phyloP scores from a whole-genome alignment of 2,329 filamentous ascomycete species.

The Monosporascus sp. region DNA sequence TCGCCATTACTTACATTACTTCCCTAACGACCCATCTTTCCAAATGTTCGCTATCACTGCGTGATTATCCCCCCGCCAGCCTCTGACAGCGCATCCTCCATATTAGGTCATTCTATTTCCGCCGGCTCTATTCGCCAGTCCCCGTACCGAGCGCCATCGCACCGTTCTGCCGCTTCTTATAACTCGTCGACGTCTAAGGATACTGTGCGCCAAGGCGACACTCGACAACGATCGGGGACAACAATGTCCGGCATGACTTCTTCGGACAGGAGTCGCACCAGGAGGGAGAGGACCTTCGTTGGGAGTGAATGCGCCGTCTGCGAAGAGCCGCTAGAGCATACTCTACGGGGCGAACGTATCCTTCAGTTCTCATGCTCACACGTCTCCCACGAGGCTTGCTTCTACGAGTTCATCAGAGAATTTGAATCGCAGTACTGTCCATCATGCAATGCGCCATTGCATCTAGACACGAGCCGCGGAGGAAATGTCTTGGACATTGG shows the following conservation, averaged over 20 bases:
- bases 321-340: conserved; percentile 94
- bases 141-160: conserved; percentile 30
- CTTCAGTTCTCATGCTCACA: conserved; percentile 96
- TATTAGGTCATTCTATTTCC: conserved; percentile 34
- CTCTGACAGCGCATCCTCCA: neutral
- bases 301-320: conserved; percentile 93
- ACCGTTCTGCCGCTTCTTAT: conserved; percentile 34
- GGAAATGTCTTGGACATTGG: conserved; percentile 91
- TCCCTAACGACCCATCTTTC: neutral
- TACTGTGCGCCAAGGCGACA: conserved; percentile 23
- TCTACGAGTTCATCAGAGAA: conserved; percentile 97
- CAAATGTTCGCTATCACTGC: no score
- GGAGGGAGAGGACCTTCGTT: conserved; percentile 90
- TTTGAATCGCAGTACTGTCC: conserved; percentile 93
- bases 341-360: conserved; percentile 86
- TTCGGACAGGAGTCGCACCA: conserved; percentile 70
- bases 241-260: conserved; percentile 63
- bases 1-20: neutral
- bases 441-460: conserved; percentile 85
- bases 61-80: neutral
- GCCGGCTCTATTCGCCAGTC: conserved; percentile 28
- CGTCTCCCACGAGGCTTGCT: conserved; percentile 95
- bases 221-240: conserved; percentile 24
- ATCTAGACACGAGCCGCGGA: conserved; percentile 85
- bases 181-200: conserved; percentile 32